Evolutionary conservation across 768 basidiomycete species (phyloP).

Genomic region (Artomyces pyxidatus): DNA sequence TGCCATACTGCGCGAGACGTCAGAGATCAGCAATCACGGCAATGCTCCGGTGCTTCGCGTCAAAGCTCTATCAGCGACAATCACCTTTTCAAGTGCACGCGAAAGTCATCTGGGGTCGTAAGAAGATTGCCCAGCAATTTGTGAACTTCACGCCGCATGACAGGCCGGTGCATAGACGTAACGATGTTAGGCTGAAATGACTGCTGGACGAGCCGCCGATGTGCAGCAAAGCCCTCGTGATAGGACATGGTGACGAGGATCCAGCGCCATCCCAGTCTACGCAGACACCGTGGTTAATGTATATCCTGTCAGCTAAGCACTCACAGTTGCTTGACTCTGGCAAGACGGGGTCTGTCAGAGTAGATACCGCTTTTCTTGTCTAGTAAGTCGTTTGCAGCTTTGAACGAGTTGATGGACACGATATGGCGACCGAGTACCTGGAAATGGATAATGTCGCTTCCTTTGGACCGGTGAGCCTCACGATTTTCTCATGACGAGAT

Average conservation of each 20-base stretch:
- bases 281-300: neutral
- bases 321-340: constrained; percentile 14
- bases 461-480: neutral
- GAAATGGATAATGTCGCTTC: constrained; percentile 16
- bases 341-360: constrained; percentile 12
- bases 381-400: constrained; percentile 14
- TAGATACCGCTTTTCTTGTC: constrained; percentile 15
- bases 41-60: neutral
- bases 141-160: constrained; percentile 4
- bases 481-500: too few relatives aligned
- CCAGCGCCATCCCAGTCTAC: neutral
- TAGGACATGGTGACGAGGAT: neutral
- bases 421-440: constrained; percentile 5
- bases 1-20: neutral
- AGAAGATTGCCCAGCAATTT: neutral
- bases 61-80: too few relatives aligned
- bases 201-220: constrained; percentile 4
- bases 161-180: neutral
- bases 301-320: neutral
- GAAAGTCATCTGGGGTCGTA: neutral
- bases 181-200: constrained; percentile 1
- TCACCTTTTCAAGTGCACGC: constrained; percentile 1
- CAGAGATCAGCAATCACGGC: neutral
- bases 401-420: constrained; percentile 12
- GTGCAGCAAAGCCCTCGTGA: neutral